Base-by-base conservation (phyloP, 1,284 basidiomycete species). In the Mycosarcoma mackinlayi region DNA sequence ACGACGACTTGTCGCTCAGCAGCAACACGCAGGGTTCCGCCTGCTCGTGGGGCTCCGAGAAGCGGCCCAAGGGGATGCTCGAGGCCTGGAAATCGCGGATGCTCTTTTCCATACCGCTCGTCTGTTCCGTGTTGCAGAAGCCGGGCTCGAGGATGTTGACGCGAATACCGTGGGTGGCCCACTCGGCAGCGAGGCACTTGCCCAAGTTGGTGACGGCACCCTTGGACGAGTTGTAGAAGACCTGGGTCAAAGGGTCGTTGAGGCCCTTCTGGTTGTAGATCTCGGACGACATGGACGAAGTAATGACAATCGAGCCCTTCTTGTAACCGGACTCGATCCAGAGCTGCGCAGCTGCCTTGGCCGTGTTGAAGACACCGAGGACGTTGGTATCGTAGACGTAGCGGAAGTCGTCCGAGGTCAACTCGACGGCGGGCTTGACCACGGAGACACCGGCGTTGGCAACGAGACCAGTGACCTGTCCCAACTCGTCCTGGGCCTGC, bases 71-170 rank as follows among this genome's bases (percentile, higher is more conserved):
- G 30, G 81, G 81, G 40, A 83, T 76, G 51, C 61, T 69, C 33
- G 51, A 39, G 13, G 81, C 80, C 75, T 83, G 81, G 71, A 59
- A 83, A 33, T 82, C 79, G 44, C 80, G 74, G 31, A 83, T 72
- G 48, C 67, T 74, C 51, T 67, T 48, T 55, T 83, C 81, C 81
- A 83, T 83, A 31, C 52, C 78, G 33, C 70, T 75, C 19, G 81
- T 83, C 78, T 83, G 81, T 70, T 83, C 81, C 19, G 81, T 83
- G 66, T 81, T 77, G 68, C 79, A 81, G 77, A 80, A 77, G 10
- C 76, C 79, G 18, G 78, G 78, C 64, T 79, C 76, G 27, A 82
- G 65, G 16, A 80, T 78, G 69, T 83, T 83, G 54, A 83, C 80
- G 25, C 81, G 73, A 58, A 83, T 82, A 23, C 78, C 66, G 61